Evolutionary conservation across 352 stramenopile species (phyloP).

Genomic region (Globisporangium viniferum): DNA sequence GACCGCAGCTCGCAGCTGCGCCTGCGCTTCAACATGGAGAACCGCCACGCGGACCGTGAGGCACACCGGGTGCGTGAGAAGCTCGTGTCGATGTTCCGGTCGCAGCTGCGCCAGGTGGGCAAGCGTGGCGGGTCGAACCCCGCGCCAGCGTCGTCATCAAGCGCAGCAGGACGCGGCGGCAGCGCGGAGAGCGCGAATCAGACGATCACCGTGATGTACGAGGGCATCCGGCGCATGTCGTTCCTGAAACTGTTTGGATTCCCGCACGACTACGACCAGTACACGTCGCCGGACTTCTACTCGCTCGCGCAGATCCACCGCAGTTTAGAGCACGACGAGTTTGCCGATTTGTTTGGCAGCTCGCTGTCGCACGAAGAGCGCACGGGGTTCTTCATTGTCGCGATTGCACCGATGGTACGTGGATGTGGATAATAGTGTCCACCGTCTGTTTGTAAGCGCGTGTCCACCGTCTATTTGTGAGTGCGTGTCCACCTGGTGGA

Average conservation of each 20-base stretch:
- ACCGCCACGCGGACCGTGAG: conserved; percentile 49
- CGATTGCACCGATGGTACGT: conserved; percentile 58
- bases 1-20: conserved; percentile 46
- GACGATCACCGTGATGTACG: conserved; percentile 38
- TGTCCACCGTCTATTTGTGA: background rate
- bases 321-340: conserved; percentile 43
- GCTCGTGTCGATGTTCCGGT: conserved; percentile 38
- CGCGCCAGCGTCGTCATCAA: background rate
- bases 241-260: conserved; percentile 65
- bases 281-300: conserved; percentile 46
- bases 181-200: conserved; percentile 8
- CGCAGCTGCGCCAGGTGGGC: conserved; percentile 47
- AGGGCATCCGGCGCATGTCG: conserved; percentile 57
- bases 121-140: conserved; percentile 23
- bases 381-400: conserved; percentile 60
- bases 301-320: conserved; percentile 38
- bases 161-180: conserved; percentile 10
- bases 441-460: no score
- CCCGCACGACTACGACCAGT: conserved; percentile 50
- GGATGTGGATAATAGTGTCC: no score
- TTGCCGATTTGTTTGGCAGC: conserved; percentile 65
- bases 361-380: conserved; percentile 69
- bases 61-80: conserved; percentile 45
- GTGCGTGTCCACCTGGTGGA: background rate
- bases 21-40: conserved; percentile 49